Base-by-base conservation (phyloP, 208 protist genomes). In the Trypanosoma grayi region DNA sequence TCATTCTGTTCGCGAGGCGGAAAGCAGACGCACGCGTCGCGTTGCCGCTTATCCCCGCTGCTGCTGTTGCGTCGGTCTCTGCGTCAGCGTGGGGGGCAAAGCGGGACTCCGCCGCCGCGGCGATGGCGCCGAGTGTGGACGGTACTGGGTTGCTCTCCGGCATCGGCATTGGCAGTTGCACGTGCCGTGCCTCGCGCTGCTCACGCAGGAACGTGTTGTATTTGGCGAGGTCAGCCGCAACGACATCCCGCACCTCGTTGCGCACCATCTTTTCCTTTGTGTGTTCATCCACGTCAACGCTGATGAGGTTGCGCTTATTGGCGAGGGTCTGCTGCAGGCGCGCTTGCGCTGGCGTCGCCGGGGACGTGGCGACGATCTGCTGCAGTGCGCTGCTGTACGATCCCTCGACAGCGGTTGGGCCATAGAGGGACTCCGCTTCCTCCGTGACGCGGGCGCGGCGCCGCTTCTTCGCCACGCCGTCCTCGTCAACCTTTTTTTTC, bases 111-210 rank as follows among this genome's bases (percentile, higher is more conserved):
- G 83, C 72, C 10, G 83, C 72, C 7, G 79, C 73, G 16, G 83
- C 81, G 30, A 94, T 85, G 44, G 77, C 81, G 10, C 87, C 90
- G n/a, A 94, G 67, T 14, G 85, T 84, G 1, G 71, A 71, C 10
- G 83, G 75, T 10, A 82, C 71, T 2, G 87, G 83, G 40, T 79
- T 89, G 68, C 83, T 90, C 14, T 92, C 75, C 10, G 86, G 84
- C 16, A 75, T 64, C 28, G 67, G 51, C 74, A 96, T 77, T 9
- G 90, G 90, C 22, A 96, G 79, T 64, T 85, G 79, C 30, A 96
- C 51, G 59, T 93, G 82, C 59, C 89, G 85, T 14, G 81, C 45
- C 24, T 68, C 70, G 53, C 77, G 80, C 43, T 88, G 75, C 58
- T 92, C 79, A 18, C 73, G 75, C 31, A 96, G 56, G 7, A 93